These are phyloP conservation scores for Eimeria brunetti DNA, from an alignment of 169 alveolate genomes.

Conservation along the genomic window DNA sequence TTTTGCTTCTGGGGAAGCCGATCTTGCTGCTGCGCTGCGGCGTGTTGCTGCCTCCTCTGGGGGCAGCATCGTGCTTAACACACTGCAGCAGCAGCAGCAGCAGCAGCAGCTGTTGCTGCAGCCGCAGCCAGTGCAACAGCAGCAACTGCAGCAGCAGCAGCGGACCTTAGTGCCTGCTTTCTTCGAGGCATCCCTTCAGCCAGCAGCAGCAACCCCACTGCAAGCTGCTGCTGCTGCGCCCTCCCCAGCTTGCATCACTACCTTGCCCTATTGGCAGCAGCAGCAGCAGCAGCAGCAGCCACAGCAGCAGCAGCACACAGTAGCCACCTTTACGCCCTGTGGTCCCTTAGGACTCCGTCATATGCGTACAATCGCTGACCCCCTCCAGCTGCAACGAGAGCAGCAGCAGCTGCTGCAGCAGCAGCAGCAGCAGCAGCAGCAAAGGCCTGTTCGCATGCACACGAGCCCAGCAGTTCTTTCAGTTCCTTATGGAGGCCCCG, in stretches of 20 bases:
- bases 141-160: slow-evolving; percentile 59
- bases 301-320: slow-evolving; percentile 21
- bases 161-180: background rate
- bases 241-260: background rate
- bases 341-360: slow-evolving; percentile 19
- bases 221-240: background rate
- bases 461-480: slow-evolving; percentile 36
- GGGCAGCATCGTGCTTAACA: slow-evolving; percentile 29
- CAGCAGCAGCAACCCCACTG: background rate
- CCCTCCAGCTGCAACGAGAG: slow-evolving; percentile 35
- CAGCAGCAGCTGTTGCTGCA: slow-evolving; percentile 4
- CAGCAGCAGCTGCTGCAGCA: slow-evolving; percentile 44
- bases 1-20: slow-evolving; percentile 22
- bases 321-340: background rate
- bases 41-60: slow-evolving; percentile 59
- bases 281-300: slow-evolving; percentile 50
- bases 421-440: background rate
- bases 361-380: slow-evolving; percentile 37
- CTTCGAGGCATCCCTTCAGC: background rate
- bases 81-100: slow-evolving; percentile 64
- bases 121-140: slow-evolving; percentile 6
- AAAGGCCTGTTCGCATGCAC: slow-evolving; percentile 23
- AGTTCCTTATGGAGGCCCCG: background rate
- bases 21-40: slow-evolving; percentile 52
- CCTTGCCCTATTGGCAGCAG: slow-evolving; percentile 3